A percentile compares a stretch with the other conserved stretches of the same genome.
Conservation (phyloP, 768 basidiomycete species). For the Termitomyces sp. region DNA sequence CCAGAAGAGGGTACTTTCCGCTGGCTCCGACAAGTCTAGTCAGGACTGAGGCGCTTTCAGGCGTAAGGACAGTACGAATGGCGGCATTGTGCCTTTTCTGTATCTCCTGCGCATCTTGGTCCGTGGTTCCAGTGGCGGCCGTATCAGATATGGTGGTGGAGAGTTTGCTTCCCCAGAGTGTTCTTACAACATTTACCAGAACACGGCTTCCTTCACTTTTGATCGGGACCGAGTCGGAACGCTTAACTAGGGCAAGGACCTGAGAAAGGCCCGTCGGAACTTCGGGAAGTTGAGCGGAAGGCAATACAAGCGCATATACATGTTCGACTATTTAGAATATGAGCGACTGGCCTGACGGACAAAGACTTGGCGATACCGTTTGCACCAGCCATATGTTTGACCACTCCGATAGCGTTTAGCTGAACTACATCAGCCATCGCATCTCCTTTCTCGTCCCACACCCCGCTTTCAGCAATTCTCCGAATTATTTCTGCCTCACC, state of each 20-base stretch:
- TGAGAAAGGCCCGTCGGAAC: conserved; percentile 54
- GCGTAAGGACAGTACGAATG: conserved; percentile 46
- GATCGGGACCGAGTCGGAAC: conserved; percentile 78
- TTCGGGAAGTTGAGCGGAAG: conserved; percentile 26
- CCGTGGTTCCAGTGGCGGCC: conserved; percentile 18
- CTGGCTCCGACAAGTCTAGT: conserved; percentile 72
- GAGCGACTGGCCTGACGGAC: neutral
- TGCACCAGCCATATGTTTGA: conserved; percentile 83
- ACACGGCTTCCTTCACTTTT: conserved; percentile 90
- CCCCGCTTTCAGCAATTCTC: conserved; percentile 53
- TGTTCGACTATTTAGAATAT: conserved; percentile 33
- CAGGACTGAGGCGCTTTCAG: conserved; percentile 58
- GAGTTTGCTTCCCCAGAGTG: conserved; percentile 61
- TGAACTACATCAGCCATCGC: conserved; percentile 84
- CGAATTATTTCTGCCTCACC: conserved; percentile 62
- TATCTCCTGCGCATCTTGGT: conserved; percentile 33
- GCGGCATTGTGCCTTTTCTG: conserved; percentile 52
- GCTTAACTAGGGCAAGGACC: conserved; percentile 69
- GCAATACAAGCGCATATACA: conserved; percentile 50
- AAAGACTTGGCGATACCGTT: conserved; percentile 47
- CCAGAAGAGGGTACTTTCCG: conserved; percentile 75
- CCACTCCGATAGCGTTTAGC: conserved; percentile 79
- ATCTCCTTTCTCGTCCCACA: conserved; percentile 73
- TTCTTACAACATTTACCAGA: conserved; percentile 80
- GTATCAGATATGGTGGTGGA: conserved; percentile 20